Evolutionary conservation across 2,329 filamentous ascomycete genomes (phyloP).

Genomic region (Colletotrichum falcatum): DNA sequence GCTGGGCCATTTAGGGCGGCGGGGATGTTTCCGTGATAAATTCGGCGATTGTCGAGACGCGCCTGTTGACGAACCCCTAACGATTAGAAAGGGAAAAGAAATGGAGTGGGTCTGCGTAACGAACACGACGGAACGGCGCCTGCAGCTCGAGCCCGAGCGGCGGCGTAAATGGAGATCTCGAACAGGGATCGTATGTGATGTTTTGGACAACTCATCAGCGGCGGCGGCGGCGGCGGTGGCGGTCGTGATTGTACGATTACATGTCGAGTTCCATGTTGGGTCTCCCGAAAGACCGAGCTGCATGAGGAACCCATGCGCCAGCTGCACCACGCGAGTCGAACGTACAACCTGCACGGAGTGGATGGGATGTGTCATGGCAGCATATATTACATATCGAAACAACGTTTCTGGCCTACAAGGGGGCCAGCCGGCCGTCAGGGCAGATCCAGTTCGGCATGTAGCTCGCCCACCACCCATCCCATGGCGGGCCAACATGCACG

Average conservation of each 20-base stretch:
- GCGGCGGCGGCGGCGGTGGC: not conserved
- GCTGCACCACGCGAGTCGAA: slow-evolving; percentile 32
- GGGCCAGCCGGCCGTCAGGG: not conserved
- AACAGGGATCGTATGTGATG: slow-evolving; percentile 30
- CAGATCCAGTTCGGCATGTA: slow-evolving; percentile 13
- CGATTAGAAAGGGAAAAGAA: slow-evolving; percentile 1
- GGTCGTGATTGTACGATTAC: slow-evolving; percentile 17
- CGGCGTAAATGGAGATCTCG: slow-evolving; percentile 29
- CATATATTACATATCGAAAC: slow-evolving; percentile 28
- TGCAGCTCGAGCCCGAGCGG: slow-evolving; percentile 24
- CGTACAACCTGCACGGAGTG: slow-evolving; percentile 3
- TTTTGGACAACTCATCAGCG: slow-evolving; percentile 40
- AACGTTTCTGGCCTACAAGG: slow-evolving; percentile 5
- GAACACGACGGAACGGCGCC: slow-evolving; percentile 22
- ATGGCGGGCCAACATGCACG: not conserved
- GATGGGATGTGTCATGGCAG: slow-evolving; percentile 15
- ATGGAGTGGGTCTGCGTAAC: slow-evolving; percentile 10
- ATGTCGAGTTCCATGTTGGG: slow-evolving; percentile 18
- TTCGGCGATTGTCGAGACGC: not conserved
- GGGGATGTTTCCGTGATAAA: slow-evolving; percentile 19
- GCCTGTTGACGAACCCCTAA: slow-evolving; percentile 4
- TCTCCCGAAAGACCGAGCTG: slow-evolving; percentile 33
- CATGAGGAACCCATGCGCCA: slow-evolving; percentile 27
- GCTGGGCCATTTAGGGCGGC: not conserved
- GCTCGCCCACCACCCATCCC: slow-evolving; percentile 3